Conservation (phyloP, 1,139 yeast genomes). For the Lodderomyces orthopsilosis region DNA sequence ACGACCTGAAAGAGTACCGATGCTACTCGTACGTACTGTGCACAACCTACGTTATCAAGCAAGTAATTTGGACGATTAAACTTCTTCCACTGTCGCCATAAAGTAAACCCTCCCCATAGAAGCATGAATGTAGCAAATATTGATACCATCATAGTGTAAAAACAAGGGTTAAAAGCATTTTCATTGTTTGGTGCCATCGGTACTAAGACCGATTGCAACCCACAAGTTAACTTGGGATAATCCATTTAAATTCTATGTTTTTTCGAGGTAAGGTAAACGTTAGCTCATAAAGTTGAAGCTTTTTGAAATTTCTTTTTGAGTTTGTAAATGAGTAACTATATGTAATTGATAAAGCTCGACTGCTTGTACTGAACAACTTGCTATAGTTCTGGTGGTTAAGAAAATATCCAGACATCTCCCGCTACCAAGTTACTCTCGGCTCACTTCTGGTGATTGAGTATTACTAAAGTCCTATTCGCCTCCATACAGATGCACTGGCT, state of each 20-base stretch:
- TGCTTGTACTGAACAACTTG: too few relatives aligned
- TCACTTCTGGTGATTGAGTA: too few relatives aligned
- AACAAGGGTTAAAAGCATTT: slow-evolving; percentile 60
- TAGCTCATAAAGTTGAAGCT: background rate
- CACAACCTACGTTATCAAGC: slow-evolving; percentile 18
- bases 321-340: background rate
- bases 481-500: too few relatives aligned
- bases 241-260: background rate
- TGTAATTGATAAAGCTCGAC: too few relatives aligned
- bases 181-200: slow-evolving; percentile 27
- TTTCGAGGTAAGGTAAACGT: background rate
- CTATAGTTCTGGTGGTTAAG: too few relatives aligned
- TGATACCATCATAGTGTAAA: slow-evolving; percentile 22
- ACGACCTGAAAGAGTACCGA: slow-evolving; percentile 27
- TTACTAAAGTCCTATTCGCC: too few relatives aligned
- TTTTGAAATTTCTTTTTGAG: background rate
- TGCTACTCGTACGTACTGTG: slow-evolving; percentile 26
- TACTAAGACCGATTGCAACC: slow-evolving; percentile 14
- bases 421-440: too few relatives aligned
- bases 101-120: slow-evolving; percentile 17
- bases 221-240: slow-evolving; percentile 15
- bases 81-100: slow-evolving; percentile 18
- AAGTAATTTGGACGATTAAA: slow-evolving; percentile 25
- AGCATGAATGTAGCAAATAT: slow-evolving; percentile 8
- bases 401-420: too few relatives aligned